These are phyloP conservation scores for Hymenoscyphus fraxineus DNA, from an alignment of 2,329 filamentous ascomycete species.

Conservation along the genomic window DNA sequence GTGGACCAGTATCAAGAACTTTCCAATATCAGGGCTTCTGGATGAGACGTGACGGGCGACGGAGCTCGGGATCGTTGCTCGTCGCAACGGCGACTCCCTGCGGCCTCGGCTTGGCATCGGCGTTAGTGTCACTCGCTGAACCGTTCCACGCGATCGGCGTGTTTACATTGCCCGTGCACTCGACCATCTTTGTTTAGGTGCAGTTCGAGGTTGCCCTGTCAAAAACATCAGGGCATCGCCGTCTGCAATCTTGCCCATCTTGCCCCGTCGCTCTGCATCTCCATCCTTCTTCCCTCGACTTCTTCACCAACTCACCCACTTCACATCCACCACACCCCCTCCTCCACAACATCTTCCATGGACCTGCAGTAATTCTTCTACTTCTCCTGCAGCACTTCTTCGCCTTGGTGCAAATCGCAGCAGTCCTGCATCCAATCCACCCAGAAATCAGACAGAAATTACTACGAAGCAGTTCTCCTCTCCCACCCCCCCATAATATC, in stretches of 20 bases:
- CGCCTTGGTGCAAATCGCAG: constrained; percentile 9
- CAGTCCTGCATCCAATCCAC: background rate
- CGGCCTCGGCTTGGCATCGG: background rate
- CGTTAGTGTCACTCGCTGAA: background rate
- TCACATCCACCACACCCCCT: background rate
- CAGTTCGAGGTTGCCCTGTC: constrained; percentile 7
- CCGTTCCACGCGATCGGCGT: background rate
- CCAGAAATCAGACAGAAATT: background rate
- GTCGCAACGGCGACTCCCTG: background rate
- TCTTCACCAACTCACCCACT: constrained; percentile 13
- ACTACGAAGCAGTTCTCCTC: constrained; percentile 12
- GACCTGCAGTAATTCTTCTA: constrained; percentile 11
- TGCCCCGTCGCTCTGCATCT: background rate
- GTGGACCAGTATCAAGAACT: background rate
- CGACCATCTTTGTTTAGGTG: background rate
- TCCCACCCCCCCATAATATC: constrained; percentile 4
- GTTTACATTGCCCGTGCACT: constrained; percentile 4
- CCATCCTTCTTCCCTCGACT: constrained; percentile 5
- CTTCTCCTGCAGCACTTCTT: constrained; percentile 13
- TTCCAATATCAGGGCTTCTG: background rate
- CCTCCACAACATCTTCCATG: constrained; percentile 14
- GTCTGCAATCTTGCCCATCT: too few species aligned
- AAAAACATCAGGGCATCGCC: background rate
- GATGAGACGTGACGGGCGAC: background rate
- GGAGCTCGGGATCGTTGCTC: background rate